Evolutionary conservation across 345 rosid species (phyloP), one percentile per base, ranked within the genome.

Genomic region (Mercurialis annua): DNA sequence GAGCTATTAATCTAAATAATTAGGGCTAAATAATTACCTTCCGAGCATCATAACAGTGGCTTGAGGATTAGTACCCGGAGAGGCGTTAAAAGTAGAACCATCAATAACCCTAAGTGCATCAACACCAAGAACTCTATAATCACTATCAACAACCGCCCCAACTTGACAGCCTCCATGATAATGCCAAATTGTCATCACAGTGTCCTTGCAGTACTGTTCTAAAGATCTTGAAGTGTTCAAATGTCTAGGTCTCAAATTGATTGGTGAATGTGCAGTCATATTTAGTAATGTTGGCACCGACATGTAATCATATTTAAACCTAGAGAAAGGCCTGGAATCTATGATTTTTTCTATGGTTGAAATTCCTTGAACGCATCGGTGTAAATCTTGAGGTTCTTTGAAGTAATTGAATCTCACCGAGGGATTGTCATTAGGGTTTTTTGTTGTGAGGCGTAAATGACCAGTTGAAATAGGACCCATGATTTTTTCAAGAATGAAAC

Each of bases 151-250:
- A 21, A 76, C 79, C 17, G 23, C 40, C 5, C 76, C 79, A 1
- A 66, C 79, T 23, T 70, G 69, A 56, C 79, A 76, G 0, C 79
- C 79, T 34, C 75, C 75, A 71, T 76, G 79, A 48, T 76, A 76
- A 49, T 76, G 79, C 76, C 79, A 76, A 51, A 76, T 76, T 12
- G 79, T 76, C 72, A 55, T 76, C 10, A 71, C 79, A 7, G 75
- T 64, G 64, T 75, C 74, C 60, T 64, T 75, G 47, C 78, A 75
- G 15, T 49, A 75, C 6, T 75, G 71, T 33, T 75, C 67, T 38
- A 59, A 17, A 0, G 78, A 64, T 29, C 2, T 26, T 7, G 78
- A 64, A 1, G 70, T 6, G 33, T 74, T 74, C 10, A 17, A 0
- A 14, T 74, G 78, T 59, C 12, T 69, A 0, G 73, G 78, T n/a